Evolutionary conservation across 768 basidiomycete species (phyloP).

Genomic region (Rickenella mellea): DNA sequence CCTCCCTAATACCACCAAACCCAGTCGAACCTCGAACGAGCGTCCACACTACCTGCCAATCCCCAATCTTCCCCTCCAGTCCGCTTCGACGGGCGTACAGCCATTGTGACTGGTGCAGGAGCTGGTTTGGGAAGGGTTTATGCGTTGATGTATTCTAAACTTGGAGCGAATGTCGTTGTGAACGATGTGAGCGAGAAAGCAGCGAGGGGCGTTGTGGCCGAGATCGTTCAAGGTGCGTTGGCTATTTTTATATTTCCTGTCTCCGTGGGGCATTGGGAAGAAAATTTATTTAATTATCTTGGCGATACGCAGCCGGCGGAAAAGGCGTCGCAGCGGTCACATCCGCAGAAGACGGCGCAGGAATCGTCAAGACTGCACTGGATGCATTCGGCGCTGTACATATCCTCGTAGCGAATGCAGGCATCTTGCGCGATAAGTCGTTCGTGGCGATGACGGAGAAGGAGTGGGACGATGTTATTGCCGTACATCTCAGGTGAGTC

Average conservation of each 20-base stretch:
- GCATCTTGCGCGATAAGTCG: constrained; percentile 88
- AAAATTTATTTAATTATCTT: constrained; percentile 1
- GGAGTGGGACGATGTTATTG: constrained; percentile 91
- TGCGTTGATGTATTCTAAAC: constrained; percentile 80
- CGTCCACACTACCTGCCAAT: constrained; percentile 59
- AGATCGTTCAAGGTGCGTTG: constrained; percentile 63
- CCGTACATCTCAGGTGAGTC: constrained; percentile 69
- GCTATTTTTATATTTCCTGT: not conserved
- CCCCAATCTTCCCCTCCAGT: constrained; percentile 59
- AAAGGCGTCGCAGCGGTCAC: constrained; percentile 76
- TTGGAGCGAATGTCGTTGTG: constrained; percentile 95
- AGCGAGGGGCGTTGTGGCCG: constrained; percentile 77
- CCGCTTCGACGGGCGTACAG: constrained; percentile 82
- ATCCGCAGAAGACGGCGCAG: constrained; percentile 88
- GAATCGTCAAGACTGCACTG: constrained; percentile 77
- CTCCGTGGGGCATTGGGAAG: too few relatives aligned
- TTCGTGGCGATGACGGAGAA: constrained; percentile 82
- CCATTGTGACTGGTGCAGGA: constrained; percentile 90
- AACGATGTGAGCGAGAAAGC: constrained; percentile 90
- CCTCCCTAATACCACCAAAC: not conserved
- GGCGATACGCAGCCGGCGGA: constrained; percentile 59
- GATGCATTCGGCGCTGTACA: constrained; percentile 86
- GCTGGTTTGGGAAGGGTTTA: constrained; percentile 90
- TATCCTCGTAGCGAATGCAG: constrained; percentile 85
- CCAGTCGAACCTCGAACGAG: constrained; percentile 50